phyloP scores from a whole-genome alignment of 768 basidiomycete genomes.

The Paxillus rubicundulus region DNA sequence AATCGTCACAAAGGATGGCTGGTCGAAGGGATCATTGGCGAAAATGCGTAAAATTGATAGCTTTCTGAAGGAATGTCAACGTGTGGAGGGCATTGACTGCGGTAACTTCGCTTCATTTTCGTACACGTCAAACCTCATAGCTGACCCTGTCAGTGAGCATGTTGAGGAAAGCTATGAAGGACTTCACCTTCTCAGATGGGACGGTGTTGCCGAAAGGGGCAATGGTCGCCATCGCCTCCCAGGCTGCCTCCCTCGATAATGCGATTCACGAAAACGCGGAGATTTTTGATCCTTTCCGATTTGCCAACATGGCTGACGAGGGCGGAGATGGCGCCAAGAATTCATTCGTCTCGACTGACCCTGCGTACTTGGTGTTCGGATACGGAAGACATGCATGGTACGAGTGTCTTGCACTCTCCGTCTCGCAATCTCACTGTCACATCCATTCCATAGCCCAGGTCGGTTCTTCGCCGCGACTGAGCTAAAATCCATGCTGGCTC shows the following conservation, averaged over 20 bases:
- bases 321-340: conserved; percentile 31
- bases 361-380: conserved; percentile 38
- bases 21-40: conserved; percentile 24
- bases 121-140: background rate
- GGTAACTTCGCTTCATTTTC: conserved; percentile 14
- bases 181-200: conserved; percentile 39
- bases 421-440: conserved; percentile 19
- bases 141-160: conserved; percentile 21
- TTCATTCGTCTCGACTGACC: conserved; percentile 35
- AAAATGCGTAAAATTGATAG: conserved; percentile 40
- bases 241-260: conserved; percentile 18
- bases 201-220: conserved; percentile 36
- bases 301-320: conserved; percentile 34
- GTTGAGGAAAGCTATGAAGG: conserved; percentile 30
- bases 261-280: conserved; percentile 32
- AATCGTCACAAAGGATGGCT: conserved; percentile 27
- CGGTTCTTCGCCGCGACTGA: conserved; percentile 42
- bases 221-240: conserved; percentile 20
- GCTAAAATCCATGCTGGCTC: conserved; percentile 44
- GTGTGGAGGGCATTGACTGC: conserved; percentile 27
- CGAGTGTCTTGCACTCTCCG: background rate
- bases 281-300: conserved; percentile 49
- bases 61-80: conserved; percentile 38
- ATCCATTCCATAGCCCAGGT: conserved; percentile 2
- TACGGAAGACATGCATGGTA: conserved; percentile 29